Percentiles rank a stretch among this genome's conserved stretches.
These are phyloP conservation scores for Clavispora asparagi DNA, from an alignment of 805 yeast species.

Conservation along the genomic window DNA sequence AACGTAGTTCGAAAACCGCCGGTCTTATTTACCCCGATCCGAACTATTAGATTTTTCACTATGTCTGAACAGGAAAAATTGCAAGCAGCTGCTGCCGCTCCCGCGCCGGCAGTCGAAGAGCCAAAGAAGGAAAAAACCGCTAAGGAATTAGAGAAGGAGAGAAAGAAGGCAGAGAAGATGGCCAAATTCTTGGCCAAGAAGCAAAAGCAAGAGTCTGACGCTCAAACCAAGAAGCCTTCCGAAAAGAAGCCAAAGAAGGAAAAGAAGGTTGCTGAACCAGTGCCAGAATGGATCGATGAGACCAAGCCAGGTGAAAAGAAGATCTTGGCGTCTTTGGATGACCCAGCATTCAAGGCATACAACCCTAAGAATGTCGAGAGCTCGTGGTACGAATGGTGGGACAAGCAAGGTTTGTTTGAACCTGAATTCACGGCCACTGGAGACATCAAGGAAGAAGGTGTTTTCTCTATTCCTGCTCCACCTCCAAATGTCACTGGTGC, in stretches of 20 bases:
- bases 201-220: slow-evolving; percentile 47
- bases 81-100: slow-evolving; percentile 4
- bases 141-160: slow-evolving; percentile 80
- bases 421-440: slow-evolving; percentile 80
- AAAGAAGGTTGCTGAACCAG: slow-evolving; percentile 62
- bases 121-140: slow-evolving; percentile 47
- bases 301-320: slow-evolving; percentile 92
- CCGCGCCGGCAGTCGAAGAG: slow-evolving; percentile 6
- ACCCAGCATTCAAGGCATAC: slow-evolving; percentile 90
- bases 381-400: slow-evolving; percentile 99
- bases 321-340: slow-evolving; percentile 77
- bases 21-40: background rate
- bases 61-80: slow-evolving; percentile 13
- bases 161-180: slow-evolving; percentile 81
- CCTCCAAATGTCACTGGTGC: slow-evolving; percentile 99
- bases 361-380: slow-evolving; percentile 90
- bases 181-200: slow-evolving; percentile 85
- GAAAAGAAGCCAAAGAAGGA: slow-evolving; percentile 63
- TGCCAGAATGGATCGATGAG: slow-evolving; percentile 79
- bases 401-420: slow-evolving; percentile 75
- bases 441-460: slow-evolving; percentile 71
- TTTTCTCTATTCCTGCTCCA: slow-evolving; percentile 93
- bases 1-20: background rate
- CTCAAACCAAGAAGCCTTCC: slow-evolving; percentile 37
- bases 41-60: background rate